These are phyloP conservation scores for Lathyrus sativus DNA, from an alignment of 306 rosid genomes.

Conservation along the genomic window DNA sequence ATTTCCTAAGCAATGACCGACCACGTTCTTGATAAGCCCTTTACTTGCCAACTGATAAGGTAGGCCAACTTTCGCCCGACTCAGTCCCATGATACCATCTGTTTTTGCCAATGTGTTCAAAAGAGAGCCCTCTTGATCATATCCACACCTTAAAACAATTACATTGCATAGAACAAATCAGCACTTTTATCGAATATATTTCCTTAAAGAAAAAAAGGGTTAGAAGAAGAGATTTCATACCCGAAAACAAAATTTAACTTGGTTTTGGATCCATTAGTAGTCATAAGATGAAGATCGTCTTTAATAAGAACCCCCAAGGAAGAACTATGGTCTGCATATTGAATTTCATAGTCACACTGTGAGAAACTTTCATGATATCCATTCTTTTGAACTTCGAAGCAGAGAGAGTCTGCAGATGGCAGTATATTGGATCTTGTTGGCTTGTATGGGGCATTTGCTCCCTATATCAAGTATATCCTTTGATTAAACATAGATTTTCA, in stretches of 20 bases:
- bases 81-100: slow-evolving; percentile 79
- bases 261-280: slow-evolving; percentile 62
- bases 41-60: slow-evolving; percentile 72
- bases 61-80: slow-evolving; percentile 67
- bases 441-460: slow-evolving; percentile 69
- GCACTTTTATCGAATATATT: slow-evolving; percentile 17
- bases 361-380: slow-evolving; percentile 47
- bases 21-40: slow-evolving; percentile 70
- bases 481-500: slow-evolving; percentile 33
- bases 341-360: slow-evolving; percentile 87
- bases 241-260: slow-evolving; percentile 65
- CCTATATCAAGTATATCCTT: slow-evolving; percentile 54
- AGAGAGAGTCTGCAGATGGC: slow-evolving; percentile 53
- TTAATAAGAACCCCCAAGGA: slow-evolving; percentile 76
- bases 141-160: slow-evolving; percentile 67
- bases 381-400: slow-evolving; percentile 59
- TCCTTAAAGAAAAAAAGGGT: background rate
- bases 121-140: slow-evolving; percentile 80
- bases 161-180: slow-evolving; percentile 31
- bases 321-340: slow-evolving; percentile 81
- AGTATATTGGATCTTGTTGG: slow-evolving; percentile 59
- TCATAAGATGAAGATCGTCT: slow-evolving; percentile 60
- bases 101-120: slow-evolving; percentile 65
- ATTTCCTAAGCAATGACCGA: slow-evolving; percentile 73
- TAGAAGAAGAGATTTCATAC: slow-evolving; percentile 41